These are phyloP conservation scores for Pichia californica DNA, from an alignment of 805 yeast species.

Conservation along the genomic window DNA sequence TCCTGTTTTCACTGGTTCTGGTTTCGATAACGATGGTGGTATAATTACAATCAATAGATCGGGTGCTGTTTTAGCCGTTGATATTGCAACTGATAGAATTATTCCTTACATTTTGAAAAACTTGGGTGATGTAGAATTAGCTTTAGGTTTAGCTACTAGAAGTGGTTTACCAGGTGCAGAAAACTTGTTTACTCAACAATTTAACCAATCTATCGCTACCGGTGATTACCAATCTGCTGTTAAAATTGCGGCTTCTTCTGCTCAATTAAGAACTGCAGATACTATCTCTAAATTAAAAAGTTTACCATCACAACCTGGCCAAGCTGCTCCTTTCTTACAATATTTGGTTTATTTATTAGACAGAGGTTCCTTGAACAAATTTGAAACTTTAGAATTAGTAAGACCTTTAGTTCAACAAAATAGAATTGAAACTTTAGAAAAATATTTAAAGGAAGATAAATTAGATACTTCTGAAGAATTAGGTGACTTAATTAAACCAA, in stretches of 20 bases:
- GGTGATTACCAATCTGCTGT: constrained; percentile 94
- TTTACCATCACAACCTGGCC: constrained; percentile 89
- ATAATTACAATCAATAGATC: constrained; percentile 87
- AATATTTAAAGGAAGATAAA: constrained; percentile 94
- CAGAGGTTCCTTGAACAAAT: constrained; percentile 85
- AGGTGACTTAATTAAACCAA: constrained; percentile 91
- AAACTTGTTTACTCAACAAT: constrained; percentile 82
- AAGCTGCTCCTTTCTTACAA: constrained; percentile 87
- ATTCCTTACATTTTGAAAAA: constrained; percentile 86
- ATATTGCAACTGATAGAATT: constrained; percentile 74
- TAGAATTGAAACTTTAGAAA: constrained; percentile 87
- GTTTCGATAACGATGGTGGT: constrained; percentile 70
- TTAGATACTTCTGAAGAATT: constrained; percentile 92
- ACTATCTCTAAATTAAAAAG: constrained; percentile 89
- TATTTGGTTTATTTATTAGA: constrained; percentile 89
- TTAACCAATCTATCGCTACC: constrained; percentile 71
- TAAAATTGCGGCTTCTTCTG: constrained; percentile 92
- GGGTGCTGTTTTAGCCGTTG: constrained; percentile 93
- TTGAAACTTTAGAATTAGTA: constrained; percentile 91
- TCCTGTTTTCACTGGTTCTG: constrained; percentile 84
- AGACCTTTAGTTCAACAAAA: constrained; percentile 94
- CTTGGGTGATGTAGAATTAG: constrained; percentile 79
- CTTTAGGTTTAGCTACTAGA: constrained; percentile 83
- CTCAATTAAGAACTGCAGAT: constrained; percentile 86
- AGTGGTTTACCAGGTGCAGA: constrained; percentile 99